Conservation (phyloP, 495 filamentous ascomycete genomes). For the Penicillium pancosmium region DNA sequence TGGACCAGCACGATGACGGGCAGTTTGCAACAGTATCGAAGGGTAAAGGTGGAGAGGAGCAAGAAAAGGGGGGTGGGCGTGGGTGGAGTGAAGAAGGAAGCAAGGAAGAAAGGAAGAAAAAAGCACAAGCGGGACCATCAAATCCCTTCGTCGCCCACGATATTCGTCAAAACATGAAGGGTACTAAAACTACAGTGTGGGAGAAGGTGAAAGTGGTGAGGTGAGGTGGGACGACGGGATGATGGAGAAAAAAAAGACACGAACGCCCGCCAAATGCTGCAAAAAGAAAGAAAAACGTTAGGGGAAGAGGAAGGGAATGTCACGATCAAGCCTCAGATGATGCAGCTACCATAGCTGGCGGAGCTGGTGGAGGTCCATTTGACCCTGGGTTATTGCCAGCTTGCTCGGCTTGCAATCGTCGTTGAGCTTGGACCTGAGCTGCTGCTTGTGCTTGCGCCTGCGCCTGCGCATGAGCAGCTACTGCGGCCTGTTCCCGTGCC, state of each 20-base stretch:
- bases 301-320: constrained; percentile 25
- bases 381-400: constrained; percentile 31
- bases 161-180: constrained; percentile 31
- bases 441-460: constrained; percentile 50
- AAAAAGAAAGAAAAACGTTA: constrained; percentile 23
- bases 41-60: constrained; percentile 21
- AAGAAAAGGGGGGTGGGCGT: constrained; percentile 11
- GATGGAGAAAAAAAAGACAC: constrained; percentile 21
- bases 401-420: constrained; percentile 48
- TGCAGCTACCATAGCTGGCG: constrained; percentile 21
- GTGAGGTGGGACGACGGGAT: constrained; percentile 20
- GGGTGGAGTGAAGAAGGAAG: constrained; percentile 16
- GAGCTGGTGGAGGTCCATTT: constrained; percentile 35
- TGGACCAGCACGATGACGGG: constrained; percentile 11
- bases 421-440: constrained; percentile 52
- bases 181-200: constrained; percentile 45
- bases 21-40: constrained; percentile 30
- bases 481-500: constrained; percentile 48
- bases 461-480: constrained; percentile 50
- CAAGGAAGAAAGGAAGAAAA: not conserved
- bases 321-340: constrained; percentile 40
- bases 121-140: constrained; percentile 22
- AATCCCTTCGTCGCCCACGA: constrained; percentile 27
- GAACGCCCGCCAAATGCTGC: constrained; percentile 49
- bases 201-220: constrained; percentile 18